Conservation (phyloP, 75 land plant genomes). For the Picea sitchensis region DNA sequence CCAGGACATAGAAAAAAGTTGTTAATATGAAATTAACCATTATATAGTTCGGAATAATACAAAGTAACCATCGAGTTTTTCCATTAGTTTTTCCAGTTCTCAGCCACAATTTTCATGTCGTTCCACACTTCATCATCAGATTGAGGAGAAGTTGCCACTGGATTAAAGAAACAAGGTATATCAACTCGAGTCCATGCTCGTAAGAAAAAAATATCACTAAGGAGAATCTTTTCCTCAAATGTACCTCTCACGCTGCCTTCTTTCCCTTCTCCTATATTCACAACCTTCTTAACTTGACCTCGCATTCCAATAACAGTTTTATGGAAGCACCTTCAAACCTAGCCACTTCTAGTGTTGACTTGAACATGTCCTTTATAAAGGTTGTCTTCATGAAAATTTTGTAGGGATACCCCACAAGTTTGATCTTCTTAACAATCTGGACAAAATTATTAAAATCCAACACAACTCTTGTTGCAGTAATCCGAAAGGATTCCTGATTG, state of each 20-base stretch:
- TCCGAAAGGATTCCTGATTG: conserved; percentile 82
- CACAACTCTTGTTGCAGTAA: conserved; percentile 77
- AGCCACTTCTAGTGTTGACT: conserved; percentile 92
- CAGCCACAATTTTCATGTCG: conserved; percentile 91
- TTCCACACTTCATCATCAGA: conserved; percentile 73
- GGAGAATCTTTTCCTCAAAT: conserved; percentile 89
- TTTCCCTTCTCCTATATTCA: conserved; percentile 78
- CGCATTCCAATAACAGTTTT: conserved; percentile 97
- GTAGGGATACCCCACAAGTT: conserved; percentile 89
- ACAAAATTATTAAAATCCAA: conserved; percentile 83
- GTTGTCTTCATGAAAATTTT: conserved; percentile 98
- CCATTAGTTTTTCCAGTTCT: conserved; percentile 83
- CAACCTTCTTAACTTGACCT: conserved; percentile 99
- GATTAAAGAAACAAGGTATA: conserved; percentile 76
- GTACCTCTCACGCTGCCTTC: conserved; percentile 97
- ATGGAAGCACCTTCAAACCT: conserved; percentile 90
- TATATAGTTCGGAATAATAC: conserved; percentile 77
- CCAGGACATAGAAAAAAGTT: too few relatives aligned
- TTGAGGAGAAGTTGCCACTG: conserved; percentile 81
- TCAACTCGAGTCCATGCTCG: conserved; percentile 91
- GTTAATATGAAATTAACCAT: conserved; percentile 24
- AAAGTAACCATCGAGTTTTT: conserved; percentile 78
- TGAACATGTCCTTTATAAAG: conserved; percentile 92
- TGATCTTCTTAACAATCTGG: conserved; percentile 79
- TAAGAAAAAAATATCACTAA: conserved; percentile 95